Evolutionary conservation across 2,329 filamentous ascomycete species (phyloP).

Genomic region (Monosporascus sp.): DNA sequence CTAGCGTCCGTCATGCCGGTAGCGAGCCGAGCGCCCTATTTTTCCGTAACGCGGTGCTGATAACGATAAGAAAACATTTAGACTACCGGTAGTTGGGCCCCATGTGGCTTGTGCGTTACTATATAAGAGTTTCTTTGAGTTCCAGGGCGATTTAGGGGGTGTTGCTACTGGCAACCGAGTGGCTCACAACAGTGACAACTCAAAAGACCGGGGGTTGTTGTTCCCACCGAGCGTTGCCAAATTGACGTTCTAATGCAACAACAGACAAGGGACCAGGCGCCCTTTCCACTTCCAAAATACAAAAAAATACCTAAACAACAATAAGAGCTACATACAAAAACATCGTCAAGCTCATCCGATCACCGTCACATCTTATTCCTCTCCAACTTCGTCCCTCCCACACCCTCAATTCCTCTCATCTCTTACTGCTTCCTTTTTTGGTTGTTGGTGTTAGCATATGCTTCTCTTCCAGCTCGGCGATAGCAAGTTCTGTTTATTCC

Average conservation of each 20-base stretch:
- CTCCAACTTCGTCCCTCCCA: constrained; percentile 1
- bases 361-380: constrained; percentile 6
- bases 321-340: constrained; percentile 22
- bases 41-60: background rate
- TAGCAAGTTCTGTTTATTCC: constrained; percentile 8
- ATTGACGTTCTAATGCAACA: constrained; percentile 14
- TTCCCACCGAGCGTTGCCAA: background rate
- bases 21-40: too few relatives aligned
- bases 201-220: background rate
- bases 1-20: too few relatives aligned
- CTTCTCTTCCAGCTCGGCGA: background rate
- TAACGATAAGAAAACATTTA: background rate
- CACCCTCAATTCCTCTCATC: constrained; percentile 1
- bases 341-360: constrained; percentile 12
- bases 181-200: background rate
- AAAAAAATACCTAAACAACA: constrained; percentile 23
- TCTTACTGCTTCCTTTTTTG: background rate
- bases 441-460: background rate
- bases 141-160: background rate
- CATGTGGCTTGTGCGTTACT: background rate
- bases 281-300: constrained; percentile 19
- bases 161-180: background rate
- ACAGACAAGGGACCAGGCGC: constrained; percentile 8
- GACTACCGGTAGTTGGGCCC: background rate
- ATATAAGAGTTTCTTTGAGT: too few relatives aligned